Base-by-base conservation (phyloP, 371 early-diverging fungal species). In the Apophysomyces variabilis region DNA sequence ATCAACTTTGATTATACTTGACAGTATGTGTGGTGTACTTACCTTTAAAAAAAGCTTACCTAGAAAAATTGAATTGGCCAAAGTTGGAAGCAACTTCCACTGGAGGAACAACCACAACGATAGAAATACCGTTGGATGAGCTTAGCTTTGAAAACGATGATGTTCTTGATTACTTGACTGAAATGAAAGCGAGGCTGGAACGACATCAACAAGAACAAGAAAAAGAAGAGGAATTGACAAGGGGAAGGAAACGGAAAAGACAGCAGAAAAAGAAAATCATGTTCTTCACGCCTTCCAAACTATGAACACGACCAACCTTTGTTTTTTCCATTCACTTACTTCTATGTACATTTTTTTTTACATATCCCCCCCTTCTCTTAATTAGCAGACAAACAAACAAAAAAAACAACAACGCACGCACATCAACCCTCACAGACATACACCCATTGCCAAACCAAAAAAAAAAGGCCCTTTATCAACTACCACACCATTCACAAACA, bases 191-290 rank as follows among this genome's bases (percentile, higher is more conserved):
- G 9, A 50, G 21, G 21, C 21, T 50, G 54, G 54, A 50, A 21
- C 2, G 21, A 21, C 54, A 50, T 50, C 54, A 50, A 50, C 54
- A 26, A 50, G 54, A 50, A 50, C 54, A 50, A 50, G 54, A 50
- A 50, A 50, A 50, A 21, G 54, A 50, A 50, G 54, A 50, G 32
- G 54, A 50, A 21, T 21, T 50, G 7, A 50, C 54, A 50, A n/a
- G 54, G 54, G 54, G 54, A 16, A 16, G 54, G 21, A 50, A 50
- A 50, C 54, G 54, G 54, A 50, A 50, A 50, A 50, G 54, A 50
- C 54, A 50, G 21, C 21, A 21, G 7, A 50, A 32, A 26, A 50
- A 50, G 54, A 50, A 50, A 21, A 50, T 50, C 21, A 50, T 50
- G 54, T 50, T 50, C 54, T 50, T 50, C 21, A 50, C 54, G 9